These are phyloP conservation scores for Globisporangium irregulare DNA, from an alignment of 352 stramenopile species.

Conservation along the genomic window DNA sequence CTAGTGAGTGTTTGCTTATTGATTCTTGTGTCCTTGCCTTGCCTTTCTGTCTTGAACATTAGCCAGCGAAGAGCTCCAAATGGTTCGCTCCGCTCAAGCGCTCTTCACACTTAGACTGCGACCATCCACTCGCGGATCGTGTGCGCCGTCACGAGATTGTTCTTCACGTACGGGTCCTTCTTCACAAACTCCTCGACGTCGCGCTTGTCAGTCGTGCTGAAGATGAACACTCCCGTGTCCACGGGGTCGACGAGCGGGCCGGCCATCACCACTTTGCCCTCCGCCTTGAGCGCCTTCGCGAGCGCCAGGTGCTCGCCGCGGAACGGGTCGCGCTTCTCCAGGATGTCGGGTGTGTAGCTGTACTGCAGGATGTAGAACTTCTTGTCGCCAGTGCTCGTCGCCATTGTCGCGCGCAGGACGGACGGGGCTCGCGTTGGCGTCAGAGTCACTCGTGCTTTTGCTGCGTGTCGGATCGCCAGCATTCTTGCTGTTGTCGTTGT, in stretches of 20 bases:
- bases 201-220: conserved; percentile 51
- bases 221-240: conserved; percentile 62
- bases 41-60: background rate
- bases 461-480: conserved; percentile 3
- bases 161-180: conserved; percentile 67
- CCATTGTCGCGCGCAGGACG: conserved; percentile 33
- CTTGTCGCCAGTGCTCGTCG: conserved; percentile 34
- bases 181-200: conserved; percentile 65
- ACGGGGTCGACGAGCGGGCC: conserved; percentile 65
- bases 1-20: background rate
- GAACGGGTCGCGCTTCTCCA: conserved; percentile 69
- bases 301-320: conserved; percentile 58
- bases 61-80: too few species aligned
- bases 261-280: conserved; percentile 63
- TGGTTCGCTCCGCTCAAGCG: background rate
- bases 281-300: conserved; percentile 44
- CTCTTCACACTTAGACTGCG: conserved; percentile 33
- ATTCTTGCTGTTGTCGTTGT: background rate
- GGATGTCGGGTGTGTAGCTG: conserved; percentile 71
- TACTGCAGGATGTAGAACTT: conserved; percentile 75
- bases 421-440: background rate
- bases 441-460: background rate
- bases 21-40: background rate
- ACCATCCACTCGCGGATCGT: conserved; percentile 76
- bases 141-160: conserved; percentile 65